Evolutionary conservation across 352 stramenopile genomes (phyloP), one percentile per base, ranked within the genome.

Genomic region (Phytophthora fragariaefolia): DNA sequence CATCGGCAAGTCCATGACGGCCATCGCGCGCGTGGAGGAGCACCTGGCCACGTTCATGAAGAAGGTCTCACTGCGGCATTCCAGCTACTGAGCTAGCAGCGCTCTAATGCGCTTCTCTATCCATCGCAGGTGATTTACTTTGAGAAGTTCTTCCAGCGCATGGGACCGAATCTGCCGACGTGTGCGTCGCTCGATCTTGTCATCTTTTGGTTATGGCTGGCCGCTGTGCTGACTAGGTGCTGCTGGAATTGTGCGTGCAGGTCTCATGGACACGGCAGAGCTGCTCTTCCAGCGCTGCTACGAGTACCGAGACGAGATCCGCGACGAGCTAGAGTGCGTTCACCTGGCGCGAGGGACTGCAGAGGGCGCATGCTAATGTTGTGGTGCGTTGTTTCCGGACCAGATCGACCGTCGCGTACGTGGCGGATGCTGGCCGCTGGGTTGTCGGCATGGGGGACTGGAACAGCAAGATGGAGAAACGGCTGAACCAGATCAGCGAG

Each of bases 381-480:
- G 20, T 34, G 22, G 23, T 56, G 18, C 18, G 13, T 60, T 68
- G 26, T 18, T 63, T 34, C 46, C 63, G 42, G 36, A 66, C 15
- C 45, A 91, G 83, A 47, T 91, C 83, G 18, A 91, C 65, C 20
- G 73, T 91, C 23, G 83, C 83, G 24, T 91, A 91, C 42, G 83
- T 91, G 22, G 83, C 79, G 0, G 83, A 91, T 63, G 83, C 82
- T 77, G 85, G 86, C 15, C 86, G 86, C n/a, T 95, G 86, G 86
- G 73, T 92, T 18, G 83, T 95, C 4, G 86, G 86, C 30, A 82
- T 95, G 57, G 86, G 90, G 17, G 86, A 95, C 60, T 95, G 86
- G 86, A 95, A 92, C 68, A 87, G 81, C 52, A 95, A 95, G 58
- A 95, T 95, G 86, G 86, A 95, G 50, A 95, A 91, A 62, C 80